A percentile compares a stretch with the other conserved stretches of the same genome.
These are phyloP conservation scores for Lipomyces orientalis DNA, from an alignment of 805 yeast genomes.

Conservation along the genomic window DNA sequence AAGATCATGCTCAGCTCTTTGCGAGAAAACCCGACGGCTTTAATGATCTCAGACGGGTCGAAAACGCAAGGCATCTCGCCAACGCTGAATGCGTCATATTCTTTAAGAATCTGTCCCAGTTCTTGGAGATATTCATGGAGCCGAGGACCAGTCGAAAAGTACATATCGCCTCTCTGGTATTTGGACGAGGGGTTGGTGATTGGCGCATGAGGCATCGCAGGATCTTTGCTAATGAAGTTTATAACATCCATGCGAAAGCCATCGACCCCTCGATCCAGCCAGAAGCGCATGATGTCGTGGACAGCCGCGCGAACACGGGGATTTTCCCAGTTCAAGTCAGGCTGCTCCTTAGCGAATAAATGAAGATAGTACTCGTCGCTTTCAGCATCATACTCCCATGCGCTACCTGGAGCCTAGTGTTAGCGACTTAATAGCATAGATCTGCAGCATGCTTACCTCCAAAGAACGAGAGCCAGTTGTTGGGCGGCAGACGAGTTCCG, in stretches of 20 bases:
- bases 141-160: slow-evolving; percentile 56
- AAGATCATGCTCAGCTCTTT: slow-evolving; percentile 42
- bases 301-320: slow-evolving; percentile 49
- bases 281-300: slow-evolving; percentile 57
- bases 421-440: not conserved
- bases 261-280: slow-evolving; percentile 63
- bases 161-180: slow-evolving; percentile 51
- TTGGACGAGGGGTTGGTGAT: slow-evolving; percentile 49
- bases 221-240: slow-evolving; percentile 58
- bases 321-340: slow-evolving; percentile 70
- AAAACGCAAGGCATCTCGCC: slow-evolving; percentile 60
- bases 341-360: slow-evolving; percentile 60
- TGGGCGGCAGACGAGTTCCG: slow-evolving; percentile 62
- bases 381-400: slow-evolving; percentile 61
- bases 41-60: slow-evolving; percentile 38
- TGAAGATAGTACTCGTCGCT: slow-evolving; percentile 63
- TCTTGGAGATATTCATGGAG: slow-evolving; percentile 65
- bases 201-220: slow-evolving; percentile 57
- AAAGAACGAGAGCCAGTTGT: slow-evolving; percentile 61
- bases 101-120: slow-evolving; percentile 53
- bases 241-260: slow-evolving; percentile 67
- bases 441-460: slow-evolving; percentile 8
- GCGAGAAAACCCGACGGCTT: slow-evolving; percentile 39
- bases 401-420: slow-evolving; percentile 43
- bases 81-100: slow-evolving; percentile 61